A percentile compares a stretch with the other conserved stretches of the same genome.
Evolutionary conservation across 2,329 filamentous ascomycete species (phyloP).

Genomic region (Phaeosphaeriaceae sp.): DNA sequence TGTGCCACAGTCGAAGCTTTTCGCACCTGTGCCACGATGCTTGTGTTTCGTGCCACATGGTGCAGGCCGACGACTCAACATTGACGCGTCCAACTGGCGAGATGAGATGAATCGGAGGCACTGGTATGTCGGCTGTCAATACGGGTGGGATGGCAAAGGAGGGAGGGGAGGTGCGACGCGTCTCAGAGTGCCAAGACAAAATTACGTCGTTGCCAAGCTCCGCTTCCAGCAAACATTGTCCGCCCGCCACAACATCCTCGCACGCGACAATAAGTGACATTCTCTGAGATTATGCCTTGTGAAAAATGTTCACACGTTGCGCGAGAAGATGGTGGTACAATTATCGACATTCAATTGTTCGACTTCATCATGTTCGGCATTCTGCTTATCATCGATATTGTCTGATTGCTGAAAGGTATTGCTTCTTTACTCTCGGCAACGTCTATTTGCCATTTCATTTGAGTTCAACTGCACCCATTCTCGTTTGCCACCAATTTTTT

Average conservation of each 20-base stretch:
- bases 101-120: neutral
- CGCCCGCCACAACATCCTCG: neutral
- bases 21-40: constrained; percentile 2
- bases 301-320: no score
- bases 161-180: neutral
- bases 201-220: neutral
- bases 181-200: neutral
- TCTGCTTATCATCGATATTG: neutral
- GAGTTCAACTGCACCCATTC: neutral
- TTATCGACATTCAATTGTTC: no score
- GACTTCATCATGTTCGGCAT: neutral
- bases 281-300: neutral
- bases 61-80: neutral
- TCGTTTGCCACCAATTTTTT: neutral
- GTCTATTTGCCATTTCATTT: neutral
- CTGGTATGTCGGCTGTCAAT: neutral
- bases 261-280: neutral
- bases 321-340: no score
- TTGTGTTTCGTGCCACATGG: neutral
- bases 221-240: neutral
- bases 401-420: neutral
- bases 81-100: neutral
- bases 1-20: constrained; percentile 1
- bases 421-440: neutral
- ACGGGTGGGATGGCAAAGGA: neutral